Conservation (phyloP, 2,329 filamentous ascomycete species). For the Nemania abortiva region DNA sequence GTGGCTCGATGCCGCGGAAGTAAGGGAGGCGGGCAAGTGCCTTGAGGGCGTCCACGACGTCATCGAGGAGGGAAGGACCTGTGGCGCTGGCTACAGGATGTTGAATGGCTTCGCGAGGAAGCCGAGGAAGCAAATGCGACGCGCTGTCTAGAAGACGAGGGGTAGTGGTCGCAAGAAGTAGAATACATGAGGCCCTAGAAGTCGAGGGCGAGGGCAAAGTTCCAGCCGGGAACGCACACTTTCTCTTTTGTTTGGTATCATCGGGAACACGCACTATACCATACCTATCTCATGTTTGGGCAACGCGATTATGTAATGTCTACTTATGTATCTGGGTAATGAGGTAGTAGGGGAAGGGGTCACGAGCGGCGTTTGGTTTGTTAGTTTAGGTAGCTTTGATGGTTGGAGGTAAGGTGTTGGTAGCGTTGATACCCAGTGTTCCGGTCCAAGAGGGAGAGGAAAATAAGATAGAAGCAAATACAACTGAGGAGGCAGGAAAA, state of each 20-base stretch:
- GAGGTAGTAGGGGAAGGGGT: slow-evolving; percentile 3
- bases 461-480: background rate
- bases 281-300: background rate
- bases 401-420: slow-evolving; percentile 12
- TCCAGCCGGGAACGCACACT: background rate
- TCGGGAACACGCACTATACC: background rate
- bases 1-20: slow-evolving; percentile 64
- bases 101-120: slow-evolving; percentile 74
- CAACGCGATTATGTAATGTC: slow-evolving; percentile 13
- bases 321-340: slow-evolving; percentile 27
- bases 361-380: slow-evolving; percentile 19
- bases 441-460: background rate
- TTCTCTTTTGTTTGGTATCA: slow-evolving; percentile 28
- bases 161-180: background rate
- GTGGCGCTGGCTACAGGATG: slow-evolving; percentile 70
- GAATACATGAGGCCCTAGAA: background rate
- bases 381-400: background rate
- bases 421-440: slow-evolving; percentile 36
- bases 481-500: background rate
- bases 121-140: slow-evolving; percentile 53
- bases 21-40: slow-evolving; percentile 68
- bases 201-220: background rate
- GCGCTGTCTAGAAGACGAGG: slow-evolving; percentile 8
- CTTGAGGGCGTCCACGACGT: slow-evolving; percentile 71
- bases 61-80: slow-evolving; percentile 72